Evolutionary conservation across 139 green algal species (phyloP).

Genomic region (Chlamydomonas incerta): DNA sequence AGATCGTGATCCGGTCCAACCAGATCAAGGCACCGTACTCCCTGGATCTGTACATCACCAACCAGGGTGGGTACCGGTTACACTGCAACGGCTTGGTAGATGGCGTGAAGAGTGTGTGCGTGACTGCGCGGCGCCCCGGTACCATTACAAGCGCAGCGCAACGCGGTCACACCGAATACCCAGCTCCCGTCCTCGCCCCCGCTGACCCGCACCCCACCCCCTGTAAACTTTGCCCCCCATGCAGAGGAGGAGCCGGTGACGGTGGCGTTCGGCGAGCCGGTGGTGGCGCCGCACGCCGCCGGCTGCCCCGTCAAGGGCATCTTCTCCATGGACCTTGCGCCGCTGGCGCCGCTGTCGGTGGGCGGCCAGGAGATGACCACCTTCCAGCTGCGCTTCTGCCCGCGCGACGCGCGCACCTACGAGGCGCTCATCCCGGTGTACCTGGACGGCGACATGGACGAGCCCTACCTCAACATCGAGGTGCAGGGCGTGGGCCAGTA

Average conservation of each 20-base stretch:
- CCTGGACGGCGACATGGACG: constrained; percentile 48
- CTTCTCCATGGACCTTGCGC: constrained; percentile 22
- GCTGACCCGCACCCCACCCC: too few species aligned
- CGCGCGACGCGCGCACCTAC: constrained; percentile 60
- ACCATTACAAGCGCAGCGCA: too few species aligned
- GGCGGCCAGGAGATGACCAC: constrained; percentile 35
- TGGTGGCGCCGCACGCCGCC: constrained; percentile 17
- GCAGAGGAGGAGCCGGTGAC: constrained; percentile 2
- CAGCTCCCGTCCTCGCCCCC: too few species aligned
- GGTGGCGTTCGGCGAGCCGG: constrained; percentile 33
- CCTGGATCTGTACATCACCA: constrained; percentile 34
- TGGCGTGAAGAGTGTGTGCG: too few species aligned
- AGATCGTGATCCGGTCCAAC: constrained; percentile 69
- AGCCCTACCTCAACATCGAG: constrained; percentile 59
- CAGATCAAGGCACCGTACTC: constrained; percentile 52
- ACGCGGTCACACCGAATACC: too few species aligned
- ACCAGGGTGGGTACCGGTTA: constrained; percentile 16
- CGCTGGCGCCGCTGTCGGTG: not conserved
- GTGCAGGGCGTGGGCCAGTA: constrained; percentile 45
- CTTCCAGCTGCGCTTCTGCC: constrained; percentile 62
- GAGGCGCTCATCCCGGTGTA: constrained; percentile 65
- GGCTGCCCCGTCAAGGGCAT: constrained; percentile 36
- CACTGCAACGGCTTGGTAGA: too few species aligned
- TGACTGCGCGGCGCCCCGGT: too few species aligned
- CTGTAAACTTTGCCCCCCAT: too few species aligned